Conservation (phyloP, 2,329 filamentous ascomycete genomes). For the Ophiostoma quercus region DNA sequence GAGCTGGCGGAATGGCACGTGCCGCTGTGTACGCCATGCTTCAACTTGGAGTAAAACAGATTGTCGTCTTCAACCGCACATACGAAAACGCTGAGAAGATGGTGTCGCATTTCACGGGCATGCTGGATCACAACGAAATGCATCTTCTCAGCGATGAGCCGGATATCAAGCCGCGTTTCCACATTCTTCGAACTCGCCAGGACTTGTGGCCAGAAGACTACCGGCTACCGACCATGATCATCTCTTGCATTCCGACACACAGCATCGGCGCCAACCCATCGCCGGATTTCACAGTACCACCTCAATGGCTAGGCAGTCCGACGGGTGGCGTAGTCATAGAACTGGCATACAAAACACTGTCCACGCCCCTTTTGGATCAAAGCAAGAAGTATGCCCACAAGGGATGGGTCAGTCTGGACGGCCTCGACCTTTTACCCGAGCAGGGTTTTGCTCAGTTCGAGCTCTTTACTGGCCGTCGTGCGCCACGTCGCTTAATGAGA, state of each 20-base stretch:
- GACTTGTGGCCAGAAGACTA: slow-evolving; percentile 59
- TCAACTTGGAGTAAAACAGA: slow-evolving; percentile 64
- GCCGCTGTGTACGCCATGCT: slow-evolving; percentile 69
- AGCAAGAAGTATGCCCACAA: slow-evolving; percentile 50
- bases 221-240: slow-evolving; percentile 63
- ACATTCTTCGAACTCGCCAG: slow-evolving; percentile 51
- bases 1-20: slow-evolving; percentile 66
- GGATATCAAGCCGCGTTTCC: slow-evolving; percentile 30
- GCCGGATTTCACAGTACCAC: slow-evolving; percentile 63
- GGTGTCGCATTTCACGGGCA: slow-evolving; percentile 60
- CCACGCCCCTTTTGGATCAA: slow-evolving; percentile 63
- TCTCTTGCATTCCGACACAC: slow-evolving; percentile 68
- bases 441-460: slow-evolving; percentile 74
- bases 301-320: slow-evolving; percentile 62
- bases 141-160: slow-evolving; percentile 28
- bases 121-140: slow-evolving; percentile 37
- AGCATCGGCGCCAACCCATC: slow-evolving; percentile 54
- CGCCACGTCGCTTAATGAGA: slow-evolving; percentile 64
- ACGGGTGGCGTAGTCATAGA: slow-evolving; percentile 70
- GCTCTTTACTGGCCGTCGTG: slow-evolving; percentile 66
- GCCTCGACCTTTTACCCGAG: slow-evolving; percentile 65
- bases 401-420: slow-evolving; percentile 67
- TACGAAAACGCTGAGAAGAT: slow-evolving; percentile 55
- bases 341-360: slow-evolving; percentile 64
- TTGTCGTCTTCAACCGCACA: slow-evolving; percentile 67